A percentile compares a stretch with the other conserved stretches of the same genome.
Conservation (phyloP, 2,329 filamentous ascomycete genomes). For the Chrysosporium queenslandicum region DNA sequence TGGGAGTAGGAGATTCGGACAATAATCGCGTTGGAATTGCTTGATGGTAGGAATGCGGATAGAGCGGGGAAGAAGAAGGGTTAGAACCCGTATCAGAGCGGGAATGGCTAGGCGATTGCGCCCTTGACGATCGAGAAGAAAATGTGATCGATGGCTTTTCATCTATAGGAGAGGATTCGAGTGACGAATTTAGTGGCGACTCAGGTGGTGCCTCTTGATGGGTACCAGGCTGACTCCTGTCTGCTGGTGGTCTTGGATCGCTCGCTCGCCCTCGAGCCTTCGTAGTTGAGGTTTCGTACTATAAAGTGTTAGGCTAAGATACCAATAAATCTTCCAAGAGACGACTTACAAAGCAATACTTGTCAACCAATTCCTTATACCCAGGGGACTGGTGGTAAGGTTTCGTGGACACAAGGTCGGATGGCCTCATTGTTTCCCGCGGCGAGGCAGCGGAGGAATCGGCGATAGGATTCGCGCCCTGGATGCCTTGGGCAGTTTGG, state of each 20-base stretch:
- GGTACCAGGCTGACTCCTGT: conserved; percentile 1
- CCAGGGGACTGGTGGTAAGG: conserved; percentile 72
- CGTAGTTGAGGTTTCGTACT: conserved; percentile 9
- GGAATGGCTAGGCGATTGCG: conserved; percentile 34
- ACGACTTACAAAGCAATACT: conserved; percentile 98
- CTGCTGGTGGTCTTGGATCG: not conserved
- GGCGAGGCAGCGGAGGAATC: not conserved
- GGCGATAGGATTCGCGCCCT: not conserved
- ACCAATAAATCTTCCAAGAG: not conserved
- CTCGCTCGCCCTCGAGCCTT: not conserved
- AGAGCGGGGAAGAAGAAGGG: conserved; percentile 29
- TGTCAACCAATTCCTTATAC: conserved; percentile 94
- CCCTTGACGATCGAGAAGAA: conserved; percentile 31
- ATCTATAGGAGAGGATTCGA: not conserved
- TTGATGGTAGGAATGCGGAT: conserved; percentile 37
- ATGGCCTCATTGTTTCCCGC: not conserved
- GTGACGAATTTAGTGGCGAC: not conserved
- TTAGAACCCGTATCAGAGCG: conserved; percentile 33
- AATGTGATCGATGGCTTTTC: conserved; percentile 16
- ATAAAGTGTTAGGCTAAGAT: not conserved
- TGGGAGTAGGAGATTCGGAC: conserved; percentile 38
- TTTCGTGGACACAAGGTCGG: conserved; percentile 40
- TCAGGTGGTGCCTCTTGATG: conserved; percentile 7
- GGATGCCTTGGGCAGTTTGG: not conserved
- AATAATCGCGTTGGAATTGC: conserved; percentile 37